phyloP scores from a whole-genome alignment of 2,329 filamentous ascomycete genomes.

The Aurifilum marmelostoma region DNA sequence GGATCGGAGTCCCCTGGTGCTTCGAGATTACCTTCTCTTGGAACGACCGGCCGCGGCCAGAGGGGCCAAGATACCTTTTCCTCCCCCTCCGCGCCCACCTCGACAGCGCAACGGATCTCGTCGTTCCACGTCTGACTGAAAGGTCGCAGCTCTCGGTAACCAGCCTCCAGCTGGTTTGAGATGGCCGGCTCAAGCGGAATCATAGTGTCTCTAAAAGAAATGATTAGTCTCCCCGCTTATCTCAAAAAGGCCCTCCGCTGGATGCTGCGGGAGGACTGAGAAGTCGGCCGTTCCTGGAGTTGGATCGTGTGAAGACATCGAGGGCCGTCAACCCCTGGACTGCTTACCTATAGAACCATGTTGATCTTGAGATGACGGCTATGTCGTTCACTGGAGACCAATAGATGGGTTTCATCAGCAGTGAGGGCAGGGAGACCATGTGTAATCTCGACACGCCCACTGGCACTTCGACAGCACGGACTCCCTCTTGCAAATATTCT shows the following conservation, averaged over 20 bases:
- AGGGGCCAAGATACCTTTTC: slow-evolving; percentile 85
- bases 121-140: slow-evolving; percentile 94
- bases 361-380: slow-evolving; percentile 78
- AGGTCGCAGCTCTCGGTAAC: slow-evolving; percentile 81
- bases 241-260: too few species aligned
- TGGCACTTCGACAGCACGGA: slow-evolving; percentile 61
- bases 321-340: too few species aligned
- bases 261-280: too few species aligned
- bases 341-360: slow-evolving; percentile 86
- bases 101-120: slow-evolving; percentile 85
- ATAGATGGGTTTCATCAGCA: slow-evolving; percentile 95
- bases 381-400: slow-evolving; percentile 95
- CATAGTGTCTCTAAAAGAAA: slow-evolving; percentile 72
- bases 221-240: neutral
- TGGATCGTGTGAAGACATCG: too few species aligned
- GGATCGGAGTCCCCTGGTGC: slow-evolving; percentile 41
- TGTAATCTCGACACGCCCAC: slow-evolving; percentile 92
- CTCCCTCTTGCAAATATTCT: neutral
- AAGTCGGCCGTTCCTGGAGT: too few species aligned
- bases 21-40: neutral
- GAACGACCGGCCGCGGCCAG: slow-evolving; percentile 66
- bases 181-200: slow-evolving; percentile 81
- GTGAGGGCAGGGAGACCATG: slow-evolving; percentile 77
- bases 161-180: slow-evolving; percentile 90
- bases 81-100: slow-evolving; percentile 87